Conservation (phyloP, 768 basidiomycete species). For the Hysterangium stoloniferum region DNA sequence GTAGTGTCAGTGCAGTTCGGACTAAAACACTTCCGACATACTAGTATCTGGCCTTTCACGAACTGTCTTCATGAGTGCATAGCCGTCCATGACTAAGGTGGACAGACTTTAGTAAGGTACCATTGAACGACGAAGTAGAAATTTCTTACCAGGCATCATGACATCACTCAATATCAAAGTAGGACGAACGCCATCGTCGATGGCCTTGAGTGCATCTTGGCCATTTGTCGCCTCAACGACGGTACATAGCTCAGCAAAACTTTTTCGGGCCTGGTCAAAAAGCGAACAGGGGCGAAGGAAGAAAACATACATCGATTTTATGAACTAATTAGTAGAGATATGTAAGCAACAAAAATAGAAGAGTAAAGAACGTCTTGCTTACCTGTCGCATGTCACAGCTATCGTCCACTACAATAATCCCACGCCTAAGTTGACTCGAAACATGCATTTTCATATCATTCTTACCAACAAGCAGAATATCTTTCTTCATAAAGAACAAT, state of each 20-base stretch:
- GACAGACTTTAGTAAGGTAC: not conserved
- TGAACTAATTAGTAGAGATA: slow-evolving; percentile 16
- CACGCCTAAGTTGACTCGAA: not conserved
- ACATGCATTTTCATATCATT: not conserved
- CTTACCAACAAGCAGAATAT: slow-evolving; percentile 27
- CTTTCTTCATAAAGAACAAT: slow-evolving; percentile 27
- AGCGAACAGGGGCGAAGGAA: slow-evolving; percentile 12
- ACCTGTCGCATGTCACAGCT: slow-evolving; percentile 23
- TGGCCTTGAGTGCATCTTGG: slow-evolving; percentile 20
- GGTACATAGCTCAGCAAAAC: slow-evolving; percentile 26
- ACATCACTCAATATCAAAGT: slow-evolving; percentile 28
- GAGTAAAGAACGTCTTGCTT: slow-evolving; percentile 16
- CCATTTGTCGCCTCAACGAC: slow-evolving; percentile 27
- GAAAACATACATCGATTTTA: slow-evolving; percentile 20
- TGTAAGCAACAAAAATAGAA: slow-evolving; percentile 7
- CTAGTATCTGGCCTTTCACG: slow-evolving; percentile 17
- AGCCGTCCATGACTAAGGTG: slow-evolving; percentile 25
- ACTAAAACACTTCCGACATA: not conserved
- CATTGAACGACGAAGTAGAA: too few species aligned
- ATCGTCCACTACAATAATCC: slow-evolving; percentile 20
- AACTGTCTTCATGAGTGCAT: slow-evolving; percentile 22
- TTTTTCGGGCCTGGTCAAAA: slow-evolving; percentile 1
- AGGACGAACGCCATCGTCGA: slow-evolving; percentile 15
- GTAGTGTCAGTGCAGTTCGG: not conserved
- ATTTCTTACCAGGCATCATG: slow-evolving; percentile 27